Conservation (phyloP, 108 stramenopile genomes). For the Seminavis robusta region DNA sequence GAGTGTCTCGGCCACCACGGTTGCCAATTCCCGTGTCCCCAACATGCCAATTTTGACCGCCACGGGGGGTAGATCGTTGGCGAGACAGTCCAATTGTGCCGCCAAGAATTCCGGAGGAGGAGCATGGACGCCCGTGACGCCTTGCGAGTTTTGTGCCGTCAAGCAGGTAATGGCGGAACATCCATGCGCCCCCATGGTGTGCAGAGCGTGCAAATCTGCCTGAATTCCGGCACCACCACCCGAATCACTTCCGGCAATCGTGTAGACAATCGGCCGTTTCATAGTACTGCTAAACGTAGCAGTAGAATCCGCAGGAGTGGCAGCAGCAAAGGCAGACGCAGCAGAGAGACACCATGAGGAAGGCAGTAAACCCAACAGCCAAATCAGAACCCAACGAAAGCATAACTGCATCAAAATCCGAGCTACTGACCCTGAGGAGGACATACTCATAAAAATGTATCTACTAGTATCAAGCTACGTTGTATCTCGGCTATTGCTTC, state of each 20-base stretch:
- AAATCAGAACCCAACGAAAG: too few relatives aligned
- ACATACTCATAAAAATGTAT: too few relatives aligned
- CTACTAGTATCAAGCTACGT: too few relatives aligned
- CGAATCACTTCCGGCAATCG: constrained; percentile 92
- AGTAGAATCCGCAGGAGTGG: too few relatives aligned
- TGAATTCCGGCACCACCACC: constrained; percentile 96
- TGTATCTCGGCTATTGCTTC: too few relatives aligned
- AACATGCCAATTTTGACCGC: constrained; percentile 93
- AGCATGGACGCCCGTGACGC: constrained; percentile 65
- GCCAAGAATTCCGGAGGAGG: constrained; percentile 56
- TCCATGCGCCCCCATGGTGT: constrained; percentile 80
- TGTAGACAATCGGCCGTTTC: constrained; percentile 91
- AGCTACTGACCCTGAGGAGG: too few relatives aligned
- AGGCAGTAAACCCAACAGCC: too few relatives aligned
- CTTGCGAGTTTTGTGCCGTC: constrained; percentile 82
- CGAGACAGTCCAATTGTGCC: constrained; percentile 58
- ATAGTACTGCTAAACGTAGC: too few relatives aligned
- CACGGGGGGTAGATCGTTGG: constrained; percentile 69
- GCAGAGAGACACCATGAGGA: too few relatives aligned
- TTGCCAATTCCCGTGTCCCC: constrained; percentile 66
- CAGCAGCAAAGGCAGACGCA: too few relatives aligned
- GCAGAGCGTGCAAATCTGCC: constrained; percentile 89
- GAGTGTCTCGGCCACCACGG: too few relatives aligned
- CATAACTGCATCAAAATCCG: too few relatives aligned
- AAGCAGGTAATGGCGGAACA: constrained; percentile 91